Percentiles rank a stretch among this genome's conserved stretches.
Evolutionary conservation across 441 rosid genomes (phyloP).

Genomic region (Pelargonium citronellum): DNA sequence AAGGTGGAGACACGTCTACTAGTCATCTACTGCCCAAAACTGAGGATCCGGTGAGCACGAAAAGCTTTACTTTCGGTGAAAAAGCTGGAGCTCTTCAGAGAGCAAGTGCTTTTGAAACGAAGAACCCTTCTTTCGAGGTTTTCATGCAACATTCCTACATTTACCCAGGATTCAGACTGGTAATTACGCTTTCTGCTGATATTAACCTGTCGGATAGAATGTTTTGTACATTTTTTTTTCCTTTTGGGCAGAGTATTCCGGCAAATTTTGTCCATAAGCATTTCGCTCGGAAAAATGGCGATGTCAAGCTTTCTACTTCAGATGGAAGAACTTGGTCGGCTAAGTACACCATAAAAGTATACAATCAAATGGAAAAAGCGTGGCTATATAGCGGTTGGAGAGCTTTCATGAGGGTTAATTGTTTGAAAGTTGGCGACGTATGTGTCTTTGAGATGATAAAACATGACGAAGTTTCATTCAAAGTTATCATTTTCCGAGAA

Average conservation of each 20-base stretch:
- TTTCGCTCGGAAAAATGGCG: not conserved
- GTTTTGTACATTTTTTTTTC: not conserved
- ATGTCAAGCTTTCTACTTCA: not conserved
- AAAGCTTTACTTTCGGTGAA: not conserved
- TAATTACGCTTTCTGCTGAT: not conserved
- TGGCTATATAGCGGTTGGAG: not conserved
- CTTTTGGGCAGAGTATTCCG: not conserved
- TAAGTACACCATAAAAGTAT: not conserved
- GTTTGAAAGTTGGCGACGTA: not conserved
- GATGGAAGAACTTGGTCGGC: not conserved
- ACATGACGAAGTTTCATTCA: not conserved
- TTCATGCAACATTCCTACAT: not conserved
- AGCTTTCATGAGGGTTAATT: not conserved
- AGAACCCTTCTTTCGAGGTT: not conserved
- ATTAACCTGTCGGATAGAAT: not conserved
- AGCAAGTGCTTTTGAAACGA: not conserved
- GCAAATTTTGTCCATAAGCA: not conserved
- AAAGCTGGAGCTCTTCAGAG: not conserved
- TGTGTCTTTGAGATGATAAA: constrained; percentile 7
- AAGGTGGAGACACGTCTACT: not conserved
- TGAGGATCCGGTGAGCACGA: not conserved
- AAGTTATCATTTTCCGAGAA: not conserved
- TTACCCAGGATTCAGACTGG: not conserved
- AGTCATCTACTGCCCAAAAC: not conserved
- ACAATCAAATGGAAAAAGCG: not conserved